These are phyloP conservation scores for Penicillium ochrochloron DNA, from an alignment of 495 filamentous ascomycete genomes.

Conservation along the genomic window DNA sequence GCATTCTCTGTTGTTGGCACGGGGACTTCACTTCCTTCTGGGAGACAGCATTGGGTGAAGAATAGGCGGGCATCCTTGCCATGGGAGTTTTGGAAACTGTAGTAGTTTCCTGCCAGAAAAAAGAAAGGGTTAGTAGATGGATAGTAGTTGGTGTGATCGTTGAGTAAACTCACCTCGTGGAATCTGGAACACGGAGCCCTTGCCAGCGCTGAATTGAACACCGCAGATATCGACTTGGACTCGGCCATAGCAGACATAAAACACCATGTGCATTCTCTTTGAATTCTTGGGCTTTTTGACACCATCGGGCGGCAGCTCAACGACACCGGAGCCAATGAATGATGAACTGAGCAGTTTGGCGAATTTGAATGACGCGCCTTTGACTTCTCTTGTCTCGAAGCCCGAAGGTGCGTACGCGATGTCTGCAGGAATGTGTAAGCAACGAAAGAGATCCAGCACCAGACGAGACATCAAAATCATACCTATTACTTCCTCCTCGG, in stretches of 20 bases:
- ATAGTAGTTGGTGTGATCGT: neutral
- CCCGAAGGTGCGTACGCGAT: slow-evolving; percentile 77
- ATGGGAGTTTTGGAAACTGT: slow-evolving; percentile 77
- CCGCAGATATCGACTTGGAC: slow-evolving; percentile 74
- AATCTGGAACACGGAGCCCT: slow-evolving; percentile 89
- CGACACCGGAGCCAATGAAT: slow-evolving; percentile 86
- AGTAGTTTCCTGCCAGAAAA: slow-evolving; percentile 70
- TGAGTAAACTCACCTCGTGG: slow-evolving; percentile 75
- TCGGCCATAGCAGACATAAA: slow-evolving; percentile 81
- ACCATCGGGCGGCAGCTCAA: slow-evolving; percentile 81
- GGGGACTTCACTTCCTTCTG: slow-evolving; percentile 34
- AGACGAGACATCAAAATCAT: slow-evolving; percentile 22
- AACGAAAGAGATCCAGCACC: neutral
- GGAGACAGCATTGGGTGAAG: slow-evolving; percentile 79
- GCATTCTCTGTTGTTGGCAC: slow-evolving; percentile 34
- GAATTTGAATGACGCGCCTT: slow-evolving; percentile 76
- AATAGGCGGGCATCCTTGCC: slow-evolving; percentile 72
- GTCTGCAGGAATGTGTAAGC: slow-evolving; percentile 41
- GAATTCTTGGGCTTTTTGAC: slow-evolving; percentile 88
- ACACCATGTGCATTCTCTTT: slow-evolving; percentile 92
- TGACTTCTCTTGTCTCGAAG: slow-evolving; percentile 76
- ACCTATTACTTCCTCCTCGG: slow-evolving; percentile 64
- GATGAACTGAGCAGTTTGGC: slow-evolving; percentile 82
- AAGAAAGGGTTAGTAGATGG: slow-evolving; percentile 13
- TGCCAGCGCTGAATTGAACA: slow-evolving; percentile 80